These are phyloP conservation scores for Dillenia turbinata DNA, from an alignment of 164 flowering plant species.

Conservation along the genomic window DNA sequence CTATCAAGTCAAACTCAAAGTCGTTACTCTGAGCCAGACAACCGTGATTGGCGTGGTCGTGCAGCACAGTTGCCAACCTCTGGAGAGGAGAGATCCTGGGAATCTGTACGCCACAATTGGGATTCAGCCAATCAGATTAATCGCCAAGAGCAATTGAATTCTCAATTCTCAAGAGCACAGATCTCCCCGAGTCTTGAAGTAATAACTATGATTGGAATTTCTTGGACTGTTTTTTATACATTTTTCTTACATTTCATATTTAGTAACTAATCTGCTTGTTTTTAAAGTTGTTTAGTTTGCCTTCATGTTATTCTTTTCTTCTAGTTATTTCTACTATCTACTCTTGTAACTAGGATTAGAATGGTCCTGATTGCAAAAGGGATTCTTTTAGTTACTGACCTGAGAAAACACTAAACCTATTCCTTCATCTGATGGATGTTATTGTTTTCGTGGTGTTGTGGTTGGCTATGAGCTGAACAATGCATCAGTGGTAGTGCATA, in stretches of 20 bases:
- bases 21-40: constrained; percentile 81
- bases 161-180: constrained; percentile 55
- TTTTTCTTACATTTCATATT: background rate
- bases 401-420: too few species aligned
- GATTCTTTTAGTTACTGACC: too few species aligned
- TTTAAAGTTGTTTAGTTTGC: background rate
- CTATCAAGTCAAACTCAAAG: constrained; percentile 42
- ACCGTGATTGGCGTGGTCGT: constrained; percentile 91
- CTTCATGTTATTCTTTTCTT: background rate
- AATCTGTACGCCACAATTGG: constrained; percentile 46
- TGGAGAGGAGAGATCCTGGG: constrained; percentile 77
- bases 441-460: too few species aligned
- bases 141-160: constrained; percentile 56
- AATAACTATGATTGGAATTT: background rate
- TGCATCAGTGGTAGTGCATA: too few species aligned
- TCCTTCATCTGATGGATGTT: too few species aligned
- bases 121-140: constrained; percentile 42
- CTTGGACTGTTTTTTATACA: background rate
- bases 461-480: too few species aligned
- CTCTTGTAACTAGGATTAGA: too few species aligned
- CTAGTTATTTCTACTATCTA: background rate
- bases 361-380: too few species aligned
- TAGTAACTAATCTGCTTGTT: background rate
- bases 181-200: constrained; percentile 65
- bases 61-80: constrained; percentile 44